Base-by-base conservation (phyloP, 192 early-diverging fungal species). In the Coemansia sp. region DNA sequence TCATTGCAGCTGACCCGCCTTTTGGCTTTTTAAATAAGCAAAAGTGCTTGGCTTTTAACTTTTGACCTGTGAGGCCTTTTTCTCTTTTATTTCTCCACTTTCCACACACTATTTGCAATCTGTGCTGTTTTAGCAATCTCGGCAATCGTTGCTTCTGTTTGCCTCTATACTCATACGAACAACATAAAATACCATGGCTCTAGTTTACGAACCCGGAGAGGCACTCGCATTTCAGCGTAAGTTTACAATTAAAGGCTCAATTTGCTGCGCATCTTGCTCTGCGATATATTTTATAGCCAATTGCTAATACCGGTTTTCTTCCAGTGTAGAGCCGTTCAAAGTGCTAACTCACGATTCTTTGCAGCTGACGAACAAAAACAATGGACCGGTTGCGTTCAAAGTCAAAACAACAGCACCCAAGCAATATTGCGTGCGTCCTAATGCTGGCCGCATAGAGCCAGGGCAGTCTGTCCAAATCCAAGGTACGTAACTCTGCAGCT, bases 321-420 rank as follows among this genome's bases (percentile, higher is more conserved):
- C 25, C 25, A 26, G 7, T 56, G 25, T 73, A 88, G 86, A 86
- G 66, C 89, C 89, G 20, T 84, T 91, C 60, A 84, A 85, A 46
- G 68, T 74, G 48, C 71, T 82, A 54, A 83, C 85, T 51, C 83
- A 86, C 44, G 84, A 84, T 54, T 58, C 61, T 6, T 65, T 90
- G 54, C 58, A 67, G n/a, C 81, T 91, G 56, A 81, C 71, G 24
- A 92, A 92, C 82, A 76, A 82, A 26, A 81, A 82, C 60, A 75
- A 84, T 58, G 50, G 84, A 40, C 83, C 92, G 1, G 81, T 95
- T 28, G 91, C 92, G n/a, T 99, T 95, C 85, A 97, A 99, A 71
- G 91, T 99, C 70, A 99, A 99, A 65, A 99, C 97, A 15, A 99
- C 97, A 8, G 97, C 97, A 2, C 97, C 97, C 38, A 96, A 93